Conservation (phyloP, 2,329 filamentous ascomycete genomes). For the Clonostachys chloroleuca region DNA sequence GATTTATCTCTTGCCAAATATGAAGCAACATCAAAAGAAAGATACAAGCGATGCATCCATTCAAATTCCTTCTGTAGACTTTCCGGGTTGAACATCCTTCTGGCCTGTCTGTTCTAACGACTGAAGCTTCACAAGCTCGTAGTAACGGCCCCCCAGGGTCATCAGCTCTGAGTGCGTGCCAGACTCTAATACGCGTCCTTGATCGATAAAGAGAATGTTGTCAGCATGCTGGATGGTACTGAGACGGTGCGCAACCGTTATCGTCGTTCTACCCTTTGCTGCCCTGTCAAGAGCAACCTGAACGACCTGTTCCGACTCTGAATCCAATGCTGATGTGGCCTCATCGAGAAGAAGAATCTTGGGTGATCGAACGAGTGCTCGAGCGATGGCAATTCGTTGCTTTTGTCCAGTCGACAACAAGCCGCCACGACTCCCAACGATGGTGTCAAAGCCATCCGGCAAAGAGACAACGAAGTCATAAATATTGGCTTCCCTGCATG, state of each 20-base stretch:
- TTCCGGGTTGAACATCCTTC: too few species aligned
- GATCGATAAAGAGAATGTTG: constrained; percentile 91
- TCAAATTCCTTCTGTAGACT: too few species aligned
- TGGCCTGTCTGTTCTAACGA: too few species aligned
- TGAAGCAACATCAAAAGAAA: too few species aligned
- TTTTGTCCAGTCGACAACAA: constrained; percentile 90
- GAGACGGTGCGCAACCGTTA: constrained; percentile 87
- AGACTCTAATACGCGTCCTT: constrained; percentile 78
- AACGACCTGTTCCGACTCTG: constrained; percentile 77
- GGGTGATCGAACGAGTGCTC: constrained; percentile 89
- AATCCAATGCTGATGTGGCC: constrained; percentile 18
- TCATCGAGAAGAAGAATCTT: constrained; percentile 57
- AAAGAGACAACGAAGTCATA: constrained; percentile 87
- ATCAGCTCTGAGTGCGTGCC: constrained; percentile 76
- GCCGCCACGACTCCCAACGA: constrained; percentile 82
- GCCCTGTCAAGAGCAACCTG: constrained; percentile 81
- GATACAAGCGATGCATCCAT: too few species aligned
- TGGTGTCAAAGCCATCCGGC: constrained; percentile 79
- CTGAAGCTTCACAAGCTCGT: constrained; percentile 76
- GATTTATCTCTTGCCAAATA: too few species aligned
- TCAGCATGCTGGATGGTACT: constrained; percentile 94
- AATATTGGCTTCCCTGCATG: constrained; percentile 88
- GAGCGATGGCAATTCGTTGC: constrained; percentile 89
- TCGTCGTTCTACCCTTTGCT: constrained; percentile 82
- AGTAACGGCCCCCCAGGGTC: constrained; percentile 66